Evolutionary conservation across 805 yeast species (phyloP), one percentile per base, ranked within the genome.

Genomic region (Pichia eremophila): DNA sequence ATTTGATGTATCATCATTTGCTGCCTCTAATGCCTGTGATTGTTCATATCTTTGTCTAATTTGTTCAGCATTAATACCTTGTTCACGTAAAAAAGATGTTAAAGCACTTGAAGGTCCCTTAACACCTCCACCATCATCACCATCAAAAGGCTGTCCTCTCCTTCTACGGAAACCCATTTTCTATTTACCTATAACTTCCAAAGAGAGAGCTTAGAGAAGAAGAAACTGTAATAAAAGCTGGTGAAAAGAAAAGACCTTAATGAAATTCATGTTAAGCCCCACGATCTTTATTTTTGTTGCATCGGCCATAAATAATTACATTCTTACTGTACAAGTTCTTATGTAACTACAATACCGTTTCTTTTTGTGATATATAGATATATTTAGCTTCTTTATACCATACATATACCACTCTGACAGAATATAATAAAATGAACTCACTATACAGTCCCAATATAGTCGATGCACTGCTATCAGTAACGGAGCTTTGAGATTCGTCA

Each of bases 31-130:
- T 40, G 55, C 53, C 38, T 55, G 46, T 22, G 60, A 55, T 34
- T 54, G 60, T 47, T 63, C 67, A 45, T 61, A 62, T 46, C 71
- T 53, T 44, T 68, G 67, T 58, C 89, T 72, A 60, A 88, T 88
- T 39, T 78, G 80, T 48, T 81, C 88, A 1, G 96, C 88, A 58
- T 71, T 84, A 66, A 90, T 90, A 35, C 97, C 97, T 64, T 89
- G 95, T 48, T 84, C 87, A 44, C 89, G 72, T 51, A 90, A 72
- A 58, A 90, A 90, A 64, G 85, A 93, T 0, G 96, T 90, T 54
- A 90, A 70, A 0, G 97, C 97, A 55, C 95, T 83, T 68, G 86
- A 87, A 41, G 95, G 85, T 7, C 83, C 85, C 40, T 62, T 53
- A 7, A 67, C 67, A 29, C 57, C 61, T 9, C 44, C 51, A 9